Evolutionary conservation across 2,329 filamentous ascomycete genomes (phyloP), one percentile per base, ranked within the genome.

Genomic region (Ceratocystis cubensis): DNA sequence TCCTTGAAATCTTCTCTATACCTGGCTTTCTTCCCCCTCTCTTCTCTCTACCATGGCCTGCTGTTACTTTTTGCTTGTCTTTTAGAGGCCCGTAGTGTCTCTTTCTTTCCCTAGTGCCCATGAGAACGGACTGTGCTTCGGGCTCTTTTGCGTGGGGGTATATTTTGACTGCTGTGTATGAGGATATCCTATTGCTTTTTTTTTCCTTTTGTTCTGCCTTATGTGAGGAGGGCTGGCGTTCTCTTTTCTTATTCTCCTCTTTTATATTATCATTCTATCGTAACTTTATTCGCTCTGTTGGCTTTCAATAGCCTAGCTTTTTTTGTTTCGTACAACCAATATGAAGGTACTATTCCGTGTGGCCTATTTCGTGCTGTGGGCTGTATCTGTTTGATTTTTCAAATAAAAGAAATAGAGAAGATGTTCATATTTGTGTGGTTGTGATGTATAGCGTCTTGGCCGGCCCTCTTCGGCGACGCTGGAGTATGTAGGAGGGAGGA

Each of bases 171-270:
- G 48, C 5, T 15, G 22, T 53, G 20, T 25, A 53, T 53, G 48
- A 25, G 48, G 48, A 53, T 53, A 53, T 53, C 48, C 48, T 25
- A 53, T 53, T 53, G 48, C 25, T 53, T 10, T 20, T 41, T 41
- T 41, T 30, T 20, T 59, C 46, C 41, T 25, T 65, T 3, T 65
- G 59, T 61, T 65, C n/a, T 44, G 61, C 30, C 45, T 65, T 8
- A 8, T 44, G 25, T 44, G 41, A 64, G 37, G 62, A 30, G 22
- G 41, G 28, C 53, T 48, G 33, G 20, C 25, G 53, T 44, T 37
- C 57, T 65, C 41, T 61, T 66, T 66, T 53, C 45, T 50, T 53
- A 41, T 62, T 65, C 22, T 65, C 59, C 53, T 66, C 20, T 53
- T 57, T 48, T 65, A 50, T 56, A 41, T 6, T 50, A 15, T 62